Base-by-base conservation (phyloP, 164 flowering plant species). In the Chimonanthus salicifolius region DNA sequence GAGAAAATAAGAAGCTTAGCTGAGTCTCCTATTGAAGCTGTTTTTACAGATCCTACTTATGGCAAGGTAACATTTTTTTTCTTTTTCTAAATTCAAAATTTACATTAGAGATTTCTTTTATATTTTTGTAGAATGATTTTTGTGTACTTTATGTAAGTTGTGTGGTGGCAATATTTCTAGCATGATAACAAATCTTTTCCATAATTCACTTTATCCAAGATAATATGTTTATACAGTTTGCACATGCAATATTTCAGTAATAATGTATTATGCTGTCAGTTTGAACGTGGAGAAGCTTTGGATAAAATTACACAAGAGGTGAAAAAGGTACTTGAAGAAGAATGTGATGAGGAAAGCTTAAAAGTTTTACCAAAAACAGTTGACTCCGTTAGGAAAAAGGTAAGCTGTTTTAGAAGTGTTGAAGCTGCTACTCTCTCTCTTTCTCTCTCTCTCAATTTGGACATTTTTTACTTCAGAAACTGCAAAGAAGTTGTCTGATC, bases 271-370 rank as follows among this genome's bases (percentile, higher is more conserved):
- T 48, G 2, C 64, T 62, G 69, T 13, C 88, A 96, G 99, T 96
- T 96, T 86, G 97, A 94, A 80, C 96, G 99, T 51, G 99, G 99
- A 69, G 94, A 90, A 80, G 99, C 98, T 63, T 82, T 94, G 74
- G 98, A 92, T 20, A 89, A 85, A 16, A 96, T 96, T 71, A 80
- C 90, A 20, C 87, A 88, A 85, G 92, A 87, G 79, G 97, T 92
- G 33, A 94, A 78, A 77, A 87, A 67, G 74, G 77, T 70, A 47
- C 91, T 96, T 77, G 90, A 86, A 81, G 95, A 92, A 85, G 99
- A 96, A 75, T 66, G 92, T 77, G 95, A 92, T 74, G 97, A 90
- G 72, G 98, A 96, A 80, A 87, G 95, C 88, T 81, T 92, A 78
- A 85, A 81, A 73, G 85, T 90, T 75, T 79, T 96, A 50, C 87